Evolutionary conservation across 208 protist genomes (phyloP), one percentile per base, ranked within the genome.

Genomic region (Crithidia brevicula): DNA sequence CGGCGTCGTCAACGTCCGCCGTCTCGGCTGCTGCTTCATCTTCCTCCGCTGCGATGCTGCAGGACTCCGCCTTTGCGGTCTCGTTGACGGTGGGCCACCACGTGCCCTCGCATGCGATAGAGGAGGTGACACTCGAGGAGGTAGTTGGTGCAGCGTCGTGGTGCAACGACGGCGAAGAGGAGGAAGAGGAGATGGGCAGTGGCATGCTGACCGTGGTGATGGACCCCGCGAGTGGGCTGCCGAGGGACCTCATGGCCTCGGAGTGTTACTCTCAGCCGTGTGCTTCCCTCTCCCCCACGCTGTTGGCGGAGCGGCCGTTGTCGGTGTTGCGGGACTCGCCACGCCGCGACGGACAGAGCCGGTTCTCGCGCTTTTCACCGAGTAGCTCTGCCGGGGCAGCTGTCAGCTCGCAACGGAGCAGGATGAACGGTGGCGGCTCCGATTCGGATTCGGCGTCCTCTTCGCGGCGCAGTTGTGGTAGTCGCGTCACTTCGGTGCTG

Each of bases 401-500:
- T 36, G 2, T 46, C 28, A 16, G 54, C 2, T 60, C 54, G 2
- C 23, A n/a, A 3, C 23, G 28, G 3, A 23, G 31, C 8, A 20
- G 31, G 16, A 8, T 43, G n/a, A 10, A 10, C 31, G 15, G 50
- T 11, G 8, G 56, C 22, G 33, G 47, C 42, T 49, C 43, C 13
- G 59, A 65, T 47, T 28, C 16, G 46, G 45, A 63, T 27, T 65
- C 47, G 0, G 57, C 58, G 15, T 25, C 58, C 0, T 59, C 66
- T 5, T 53, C 57, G 18, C 54, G 50, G 18, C 36, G 58, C 50
- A 61, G 67, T 34, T 16, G 59, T 33, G 47, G 28, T 31, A 60
- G 60, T 22, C 60, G 25, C 28, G 38, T 67, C 9, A 18, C 42
- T 13, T 59, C 59, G 34, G 50, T 67, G 16, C 59, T 74, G 42